These are phyloP conservation scores for Tylopilus subfusipes DNA, from an alignment of 768 basidiomycete genomes.

Conservation along the genomic window DNA sequence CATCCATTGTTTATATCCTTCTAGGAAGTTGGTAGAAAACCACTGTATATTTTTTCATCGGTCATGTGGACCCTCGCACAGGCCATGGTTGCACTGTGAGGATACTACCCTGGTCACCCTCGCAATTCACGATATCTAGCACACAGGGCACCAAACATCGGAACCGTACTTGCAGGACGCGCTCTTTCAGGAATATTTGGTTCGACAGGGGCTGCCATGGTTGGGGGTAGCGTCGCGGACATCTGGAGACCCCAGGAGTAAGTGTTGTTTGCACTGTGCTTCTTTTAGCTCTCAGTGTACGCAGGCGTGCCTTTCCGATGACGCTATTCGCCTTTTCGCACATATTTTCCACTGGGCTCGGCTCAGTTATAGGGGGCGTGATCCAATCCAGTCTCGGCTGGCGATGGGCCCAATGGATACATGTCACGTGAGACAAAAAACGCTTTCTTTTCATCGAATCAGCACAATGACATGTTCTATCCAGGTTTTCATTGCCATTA, in stretches of 20 bases:
- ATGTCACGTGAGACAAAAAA: constrained; percentile 51
- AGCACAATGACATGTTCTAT: not conserved
- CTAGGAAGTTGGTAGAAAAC: constrained; percentile 63
- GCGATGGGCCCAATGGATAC: constrained; percentile 84
- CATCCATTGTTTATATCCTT: not conserved
- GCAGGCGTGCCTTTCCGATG: constrained; percentile 75
- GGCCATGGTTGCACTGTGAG: constrained; percentile 36
- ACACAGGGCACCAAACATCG: constrained; percentile 41
- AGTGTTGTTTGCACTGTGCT: constrained; percentile 12
- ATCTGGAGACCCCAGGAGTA: constrained; percentile 65
- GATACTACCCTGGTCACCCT: not conserved
- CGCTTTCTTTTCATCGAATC: not conserved
- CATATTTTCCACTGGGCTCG: constrained; percentile 57
- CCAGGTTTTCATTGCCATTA: constrained; percentile 51
- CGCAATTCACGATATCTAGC: not conserved
- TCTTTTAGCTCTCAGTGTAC: not conserved
- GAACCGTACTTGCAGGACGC: constrained; percentile 54
- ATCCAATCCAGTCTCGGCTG: constrained; percentile 64
- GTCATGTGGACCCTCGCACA: constrained; percentile 51
- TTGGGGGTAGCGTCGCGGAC: constrained; percentile 67
- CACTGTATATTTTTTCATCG: constrained; percentile 53
- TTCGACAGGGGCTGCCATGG: constrained; percentile 61
- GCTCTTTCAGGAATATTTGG: constrained; percentile 62
- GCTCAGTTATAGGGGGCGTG: constrained; percentile 61
- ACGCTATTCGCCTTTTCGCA: constrained; percentile 59